Percentiles rank a stretch among this genome's conserved stretches.
Evolutionary conservation across 2,329 filamentous ascomycete species (phyloP).

Genomic region (Paraconiothyrium brasiliense): DNA sequence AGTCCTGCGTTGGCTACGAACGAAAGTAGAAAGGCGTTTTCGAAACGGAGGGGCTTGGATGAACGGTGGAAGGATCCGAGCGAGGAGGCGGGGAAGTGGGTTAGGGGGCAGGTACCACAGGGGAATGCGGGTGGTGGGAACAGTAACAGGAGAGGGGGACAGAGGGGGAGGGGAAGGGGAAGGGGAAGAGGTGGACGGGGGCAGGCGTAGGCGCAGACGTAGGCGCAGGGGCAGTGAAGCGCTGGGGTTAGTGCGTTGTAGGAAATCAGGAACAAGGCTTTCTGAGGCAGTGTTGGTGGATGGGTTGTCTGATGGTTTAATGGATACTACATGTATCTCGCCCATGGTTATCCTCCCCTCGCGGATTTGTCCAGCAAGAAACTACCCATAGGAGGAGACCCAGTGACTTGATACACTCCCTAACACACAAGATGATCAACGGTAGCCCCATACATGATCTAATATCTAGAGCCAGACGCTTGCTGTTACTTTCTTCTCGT

Average conservation of each 20-base stretch:
- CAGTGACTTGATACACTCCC: no score
- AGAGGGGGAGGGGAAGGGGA: not conserved
- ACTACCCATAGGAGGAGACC: no score
- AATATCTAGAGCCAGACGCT: no score
- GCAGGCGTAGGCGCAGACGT: not conserved
- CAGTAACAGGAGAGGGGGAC: not conserved
- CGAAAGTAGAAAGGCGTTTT: conserved; percentile 22
- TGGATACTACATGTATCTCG: no score
- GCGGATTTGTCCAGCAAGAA: no score
- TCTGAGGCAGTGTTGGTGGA: no score
- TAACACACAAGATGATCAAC: no score
- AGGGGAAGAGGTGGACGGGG: not conserved
- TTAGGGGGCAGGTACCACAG: conserved; percentile 22
- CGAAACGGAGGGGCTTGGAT: conserved; percentile 39
- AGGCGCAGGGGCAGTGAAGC: not conserved
- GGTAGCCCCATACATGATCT: no score
- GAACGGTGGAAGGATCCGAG: conserved; percentile 52
- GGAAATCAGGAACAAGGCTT: not conserved
- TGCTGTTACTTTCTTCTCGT: no score
- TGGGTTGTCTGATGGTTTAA: no score
- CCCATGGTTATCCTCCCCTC: no score
- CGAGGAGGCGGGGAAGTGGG: conserved; percentile 35
- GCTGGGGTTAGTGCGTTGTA: not conserved
- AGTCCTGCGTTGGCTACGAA: conserved; percentile 30
- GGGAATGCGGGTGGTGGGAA: not conserved